Percentiles rank a stretch among this genome's conserved stretches.
Conservation (phyloP, 2,329 filamentous ascomycete species). For the Acrodontium crateriforme region DNA sequence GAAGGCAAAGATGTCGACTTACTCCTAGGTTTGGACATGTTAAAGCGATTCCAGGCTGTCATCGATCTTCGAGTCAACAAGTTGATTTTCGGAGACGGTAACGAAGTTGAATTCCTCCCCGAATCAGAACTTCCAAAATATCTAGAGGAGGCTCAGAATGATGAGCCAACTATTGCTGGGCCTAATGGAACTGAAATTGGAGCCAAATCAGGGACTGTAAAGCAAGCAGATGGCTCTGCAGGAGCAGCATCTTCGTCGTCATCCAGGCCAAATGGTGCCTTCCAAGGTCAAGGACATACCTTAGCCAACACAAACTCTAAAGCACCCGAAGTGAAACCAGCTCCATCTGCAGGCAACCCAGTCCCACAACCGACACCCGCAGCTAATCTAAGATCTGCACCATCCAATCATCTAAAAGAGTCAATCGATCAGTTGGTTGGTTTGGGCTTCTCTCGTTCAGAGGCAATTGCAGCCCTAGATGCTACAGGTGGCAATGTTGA, state of each 20-base stretch:
- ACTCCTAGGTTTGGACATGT: conserved; percentile 86
- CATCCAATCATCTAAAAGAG: conserved; percentile 39
- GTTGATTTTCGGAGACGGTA: conserved; percentile 58
- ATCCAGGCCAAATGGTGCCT: conserved; percentile 10
- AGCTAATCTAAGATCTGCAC: conserved; percentile 5
- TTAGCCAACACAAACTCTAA: conserved; percentile 13
- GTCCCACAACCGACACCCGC: conserved; percentile 9
- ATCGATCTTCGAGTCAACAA: conserved; percentile 79
- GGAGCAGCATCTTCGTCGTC: conserved; percentile 16
- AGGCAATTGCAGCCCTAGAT: conserved; percentile 68
- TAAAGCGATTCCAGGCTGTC: conserved; percentile 85
- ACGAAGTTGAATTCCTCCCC: conserved; percentile 78
- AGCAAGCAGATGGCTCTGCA: conserved; percentile 32
- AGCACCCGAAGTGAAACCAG: conserved; percentile 4
- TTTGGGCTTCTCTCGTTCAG: conserved; percentile 62
- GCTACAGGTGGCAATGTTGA: conserved; percentile 79
- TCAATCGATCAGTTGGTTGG: conserved; percentile 62
- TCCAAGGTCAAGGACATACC: conserved; percentile 21
- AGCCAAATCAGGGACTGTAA: conserved; percentile 64
- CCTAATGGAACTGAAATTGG: conserved; percentile 84
- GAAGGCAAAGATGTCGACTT: conserved; percentile 95
- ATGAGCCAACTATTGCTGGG: conserved; percentile 73
- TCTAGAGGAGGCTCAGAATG: conserved; percentile 53
- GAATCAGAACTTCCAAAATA: conserved; percentile 91
- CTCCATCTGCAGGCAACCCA: conserved; percentile 3